Evolutionary conservation across 305 asterid species (phyloP), one percentile per base, ranked within the genome.

Genomic region (Withania somnifera): DNA sequence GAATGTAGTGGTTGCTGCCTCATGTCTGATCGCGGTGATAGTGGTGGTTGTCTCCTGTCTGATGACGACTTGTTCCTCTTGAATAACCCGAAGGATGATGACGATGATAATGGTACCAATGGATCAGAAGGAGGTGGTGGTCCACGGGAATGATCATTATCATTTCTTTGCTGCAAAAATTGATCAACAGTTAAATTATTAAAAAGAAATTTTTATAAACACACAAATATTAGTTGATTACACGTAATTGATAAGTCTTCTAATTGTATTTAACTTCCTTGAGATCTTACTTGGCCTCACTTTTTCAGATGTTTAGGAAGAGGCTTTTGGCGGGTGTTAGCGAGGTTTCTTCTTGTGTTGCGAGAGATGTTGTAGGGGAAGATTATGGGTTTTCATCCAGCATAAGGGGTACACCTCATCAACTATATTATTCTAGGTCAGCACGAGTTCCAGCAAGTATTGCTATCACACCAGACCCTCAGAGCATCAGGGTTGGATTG

Each of bases 81-180:
- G 88, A 87, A 88, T 11, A 84, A 13, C 10, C 90, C 80, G 9
- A 71, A 71, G 2, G 82, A 68, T 0, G 84, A 68, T 1, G 76
- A n/a, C 0, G 89, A 82, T 0, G 86, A 51, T 0, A 82, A 45
- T 0, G 87, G 84, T n/a, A n/a, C n/a, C n/a, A n/a, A n/a, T 28
- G 83, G 54, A 1, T 85, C 84, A 4, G 88, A 78, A 32, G 73
- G 73, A 2, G 78, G 50, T 51, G 63, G 30, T 14, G 79, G 22
- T 64, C 28, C 5, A 0, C 71, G 15, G 64, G 61, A 61, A 81
- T 60, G 56, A 83, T 80, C 76, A 60, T 19, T 26, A 69, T 17
- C 45, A 71, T 40, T 56, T 66, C 80, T 61, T 84, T 71, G 75
- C 71, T 64, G 50, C 71, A 36, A 34, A 24, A 28, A 76, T 34